These are phyloP conservation scores for Xylaria acuta DNA, from an alignment of 495 filamentous ascomycete species.

Conservation along the genomic window DNA sequence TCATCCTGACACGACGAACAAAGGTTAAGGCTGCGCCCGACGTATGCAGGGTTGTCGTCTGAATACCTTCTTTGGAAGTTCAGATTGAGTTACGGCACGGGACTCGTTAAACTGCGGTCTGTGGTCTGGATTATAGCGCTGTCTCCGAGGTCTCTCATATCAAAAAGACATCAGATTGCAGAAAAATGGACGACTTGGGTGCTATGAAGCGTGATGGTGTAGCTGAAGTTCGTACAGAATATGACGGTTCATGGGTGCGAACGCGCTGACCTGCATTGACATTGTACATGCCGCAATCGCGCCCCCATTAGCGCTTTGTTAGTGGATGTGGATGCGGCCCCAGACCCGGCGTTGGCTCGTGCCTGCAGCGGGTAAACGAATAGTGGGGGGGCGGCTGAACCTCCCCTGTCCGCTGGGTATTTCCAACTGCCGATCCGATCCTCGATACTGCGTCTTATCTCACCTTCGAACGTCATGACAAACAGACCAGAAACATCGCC, in stretches of 20 bases:
- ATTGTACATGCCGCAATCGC: background rate
- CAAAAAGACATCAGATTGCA: background rate
- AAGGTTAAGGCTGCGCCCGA: background rate
- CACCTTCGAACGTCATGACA: background rate
- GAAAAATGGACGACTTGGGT: background rate
- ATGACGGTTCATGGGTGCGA: conserved; percentile 11
- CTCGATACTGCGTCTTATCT: background rate
- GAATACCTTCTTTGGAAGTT: too few relatives aligned
- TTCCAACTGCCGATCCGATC: background rate
- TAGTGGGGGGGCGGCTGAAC: conserved; percentile 18
- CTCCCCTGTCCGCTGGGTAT: background rate
- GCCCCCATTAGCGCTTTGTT: background rate
- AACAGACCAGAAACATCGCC: background rate
- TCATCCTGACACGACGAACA: conserved; percentile 57
- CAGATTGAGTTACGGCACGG: too few relatives aligned
- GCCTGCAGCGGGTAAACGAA: conserved; percentile 5
- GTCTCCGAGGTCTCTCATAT: background rate
- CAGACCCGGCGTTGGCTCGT: background rate
- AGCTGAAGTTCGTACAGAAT: background rate
- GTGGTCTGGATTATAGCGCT: background rate
- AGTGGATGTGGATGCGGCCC: conserved; percentile 14
- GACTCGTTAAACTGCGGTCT: background rate
- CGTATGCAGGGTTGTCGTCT: background rate
- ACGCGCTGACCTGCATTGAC: conserved; percentile 4
- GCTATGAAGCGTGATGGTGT: background rate